Evolutionary conservation across 1,139 yeast species (phyloP).

Genomic region (Arxiozyma heterogenica): DNA sequence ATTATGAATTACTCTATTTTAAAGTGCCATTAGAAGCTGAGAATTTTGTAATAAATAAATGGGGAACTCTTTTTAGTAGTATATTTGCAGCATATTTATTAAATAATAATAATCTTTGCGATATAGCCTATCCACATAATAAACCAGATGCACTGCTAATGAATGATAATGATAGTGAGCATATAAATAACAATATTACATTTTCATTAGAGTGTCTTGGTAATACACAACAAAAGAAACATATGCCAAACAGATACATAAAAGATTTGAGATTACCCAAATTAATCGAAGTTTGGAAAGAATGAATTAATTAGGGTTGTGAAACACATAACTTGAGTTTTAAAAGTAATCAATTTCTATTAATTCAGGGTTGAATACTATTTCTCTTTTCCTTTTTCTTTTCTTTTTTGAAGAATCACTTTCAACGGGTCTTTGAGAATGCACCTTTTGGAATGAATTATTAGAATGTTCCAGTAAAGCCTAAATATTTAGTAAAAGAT

Average conservation of each 20-base stretch:
- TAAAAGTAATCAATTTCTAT: too few relatives aligned
- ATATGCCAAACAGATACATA: background rate
- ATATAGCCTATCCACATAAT: background rate
- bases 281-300: background rate
- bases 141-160: background rate
- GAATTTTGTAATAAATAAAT: background rate
- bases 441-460: background rate
- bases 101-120: too few relatives aligned
- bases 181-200: background rate
- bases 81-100: background rate
- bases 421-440: background rate
- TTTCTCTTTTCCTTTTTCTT: too few relatives aligned
- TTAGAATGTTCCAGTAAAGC: background rate
- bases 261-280: conserved; percentile 1
- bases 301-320: background rate
- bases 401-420: background rate
- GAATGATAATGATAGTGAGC: background rate
- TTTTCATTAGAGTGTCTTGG: background rate
- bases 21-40: conserved; percentile 8
- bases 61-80: conserved; percentile 1
- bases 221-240: background rate
- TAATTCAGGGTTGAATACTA: background rate
- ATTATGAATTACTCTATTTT: conserved; percentile 15
- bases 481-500: too few relatives aligned
- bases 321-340: too few relatives aligned